Base-by-base conservation (phyloP, 176 grass and related monocot genomes). In the Hyparrhenia diplandra region DNA sequence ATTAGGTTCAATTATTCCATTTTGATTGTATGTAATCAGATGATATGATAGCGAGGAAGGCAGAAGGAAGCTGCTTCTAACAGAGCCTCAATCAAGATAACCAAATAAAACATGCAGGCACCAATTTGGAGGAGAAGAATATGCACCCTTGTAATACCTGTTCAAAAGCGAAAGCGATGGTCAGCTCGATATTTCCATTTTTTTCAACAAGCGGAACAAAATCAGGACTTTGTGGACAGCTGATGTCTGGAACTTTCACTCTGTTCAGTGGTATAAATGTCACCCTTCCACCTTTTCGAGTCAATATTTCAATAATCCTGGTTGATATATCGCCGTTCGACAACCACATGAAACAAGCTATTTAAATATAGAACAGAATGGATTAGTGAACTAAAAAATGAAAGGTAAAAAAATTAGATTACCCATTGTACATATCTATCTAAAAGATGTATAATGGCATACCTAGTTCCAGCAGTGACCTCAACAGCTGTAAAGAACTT, bases 401-500 rank as follows among this genome's bases (percentile, higher is more conserved):
- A 76, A 79, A 45, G 18, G 61, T 52, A 83, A 30, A 49, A 30
- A 55, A 75, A 80, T 25, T 61, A 69, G 21, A 49, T 24, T 7
- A 64, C 9, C 16, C 14, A 68, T 45, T 42, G 11, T 52, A 23
- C 6, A 61, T 73, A 55, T 45, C 55, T 74, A 47, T 63, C 39
- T 8, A 80, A 71, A 41, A 59, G 46, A 20, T 40, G 29, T 51
- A 60, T 37, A n/a, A 31, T 43, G 52, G n/a, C 39, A 51, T 66
- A 98, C 95, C 86, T 98, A 85, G 93, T 98, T 75, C 71, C 95
- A 82, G 92, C 95, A 70, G 95, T 98, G 82, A 98, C 92, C 84
- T 98, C 95, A 86, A 98, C 95, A 86, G 95, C 90, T 76, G 95
- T 98, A 75, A 98, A 98, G 78, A 98, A 98, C 45, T 98, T 95